Base-by-base conservation (phyloP, 106 monocot species). In the Dioscorea zingiberensis region DNA sequence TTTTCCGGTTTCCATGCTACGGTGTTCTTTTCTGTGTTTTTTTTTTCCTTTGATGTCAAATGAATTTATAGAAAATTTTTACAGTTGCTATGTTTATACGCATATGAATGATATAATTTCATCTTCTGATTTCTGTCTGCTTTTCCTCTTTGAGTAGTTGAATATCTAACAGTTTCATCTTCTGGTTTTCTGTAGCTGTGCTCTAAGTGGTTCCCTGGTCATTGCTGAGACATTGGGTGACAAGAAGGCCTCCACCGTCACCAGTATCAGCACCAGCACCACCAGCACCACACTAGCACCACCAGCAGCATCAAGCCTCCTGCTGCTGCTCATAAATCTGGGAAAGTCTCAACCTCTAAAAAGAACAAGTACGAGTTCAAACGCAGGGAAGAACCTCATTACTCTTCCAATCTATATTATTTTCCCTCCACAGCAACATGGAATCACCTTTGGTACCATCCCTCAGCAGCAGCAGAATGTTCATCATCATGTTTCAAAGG, bases 361-460 rank as follows among this genome's bases (percentile, higher is more conserved):
- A 84, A 84, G 76, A 78, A 85, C 79, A 81, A 89, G 64, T 82
- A 84, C 71, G 56, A 85, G 27, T 75, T 85, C 53, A 89, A 89
- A 73, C 81, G 81, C 25, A 61, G 89, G 44, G 89, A 89, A 44
- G 75, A 78, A 17, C 23, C 63, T 1, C 26, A 27, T 60, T 28
- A 45, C 70, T 17, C 7, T 38, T 13, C 58, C 63, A 16, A 28
- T 24, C 29, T 47, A 44, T 27, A 45, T 63, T 29, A 51, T 60
- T 32, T 15, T 58, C 15, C n/a, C 53, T 59, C 21, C 11, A 46
- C 70, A 27, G 63, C 55, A 15, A 56, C 64, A 24, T 58, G 47
- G 17, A 47, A 53, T 46, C 44, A 23, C 12, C 24, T 38, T 15
- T 61, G 30, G 25, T 48, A 15, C 13, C 59, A 7, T 58, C 57